Base-by-base conservation (phyloP, 83 land plant genomes). In the Thuja plicata region DNA sequence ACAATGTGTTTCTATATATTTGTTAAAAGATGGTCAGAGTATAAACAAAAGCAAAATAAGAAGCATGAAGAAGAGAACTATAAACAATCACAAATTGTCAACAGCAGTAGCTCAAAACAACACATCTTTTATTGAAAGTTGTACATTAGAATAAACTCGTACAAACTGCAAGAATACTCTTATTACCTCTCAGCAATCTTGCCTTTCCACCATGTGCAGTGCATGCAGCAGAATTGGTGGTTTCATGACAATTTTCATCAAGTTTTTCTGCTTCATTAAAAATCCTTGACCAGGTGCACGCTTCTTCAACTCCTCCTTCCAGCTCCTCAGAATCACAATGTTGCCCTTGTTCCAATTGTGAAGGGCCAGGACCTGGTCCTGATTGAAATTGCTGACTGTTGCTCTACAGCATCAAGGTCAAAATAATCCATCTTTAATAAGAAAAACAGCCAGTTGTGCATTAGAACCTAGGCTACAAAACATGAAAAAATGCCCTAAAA, bases 201-300 rank as follows among this genome's bases (percentile, higher is more conserved):
- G 48, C 27, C 52, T 45, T 82, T 45, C 46, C 52, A 82, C 32
- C 52, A 2, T 82, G 30, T 46, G 52, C 9, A 10, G 48, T 11
- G 32, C 41, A 41, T 82, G 85, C 46, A 46, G 85, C 54, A 82
- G 85, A 24, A n/a, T 11, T 46, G 16, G 54, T 21, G 6, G 41
- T 82, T 82, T 45, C 85, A 43, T 24, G 54, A 27, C 2, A 46
- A n/a, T 82, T 45, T n/a, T 43, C 85, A 45, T 24, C 85, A 17
- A 82, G 41, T 10, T 82, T 27, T 27, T 24, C 52, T 45, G 54
- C 85, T 45, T 82, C 85, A 24, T 46, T 45, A 45, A 82, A 41
- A 43, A 82, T 45, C 54, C 85, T 82, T 5, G 85, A 82, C 85
- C 85, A 82, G 10, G 85, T 82, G 85, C 85, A 12, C n/a, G 30